Conservation (phyloP, 495 filamentous ascomycete species). For the Podospora pseudopauciseta region DNA sequence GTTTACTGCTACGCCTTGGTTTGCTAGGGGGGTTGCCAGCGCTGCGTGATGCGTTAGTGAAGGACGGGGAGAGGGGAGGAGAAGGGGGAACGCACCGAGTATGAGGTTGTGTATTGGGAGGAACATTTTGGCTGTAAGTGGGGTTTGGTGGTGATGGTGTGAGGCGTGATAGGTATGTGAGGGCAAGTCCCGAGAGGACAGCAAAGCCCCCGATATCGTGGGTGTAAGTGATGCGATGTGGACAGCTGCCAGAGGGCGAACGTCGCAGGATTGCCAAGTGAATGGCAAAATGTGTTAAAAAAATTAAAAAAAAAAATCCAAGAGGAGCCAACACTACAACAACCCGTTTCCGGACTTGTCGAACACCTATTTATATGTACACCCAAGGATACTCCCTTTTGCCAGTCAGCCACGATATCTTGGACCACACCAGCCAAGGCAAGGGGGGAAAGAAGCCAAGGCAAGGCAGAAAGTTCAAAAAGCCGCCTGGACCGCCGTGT, state of each 20-base stretch:
- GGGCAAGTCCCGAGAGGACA: neutral
- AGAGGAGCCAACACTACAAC: neutral
- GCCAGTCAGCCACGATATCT: neutral
- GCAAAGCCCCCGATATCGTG: neutral
- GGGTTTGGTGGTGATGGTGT: neutral
- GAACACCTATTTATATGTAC: neutral
- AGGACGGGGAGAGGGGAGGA: neutral
- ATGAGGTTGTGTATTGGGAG: slow-evolving; percentile 14
- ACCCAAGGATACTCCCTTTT: neutral
- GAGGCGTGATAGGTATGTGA: neutral
- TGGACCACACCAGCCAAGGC: neutral
- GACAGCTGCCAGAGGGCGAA: neutral
- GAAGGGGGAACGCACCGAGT: slow-evolving; percentile 8
- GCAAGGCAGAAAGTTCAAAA: neutral
- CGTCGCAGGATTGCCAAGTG: neutral
- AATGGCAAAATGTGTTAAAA: neutral
- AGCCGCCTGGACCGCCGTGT: neutral
- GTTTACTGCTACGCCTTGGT: slow-evolving; percentile 25
- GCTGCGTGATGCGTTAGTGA: slow-evolving; percentile 14
- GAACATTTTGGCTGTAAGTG: slow-evolving; percentile 10
- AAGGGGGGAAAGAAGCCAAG: neutral
- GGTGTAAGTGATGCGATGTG: neutral
- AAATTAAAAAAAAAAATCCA: neutral
- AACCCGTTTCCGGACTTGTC: neutral
- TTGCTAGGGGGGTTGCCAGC: slow-evolving; percentile 26